phyloP scores from a whole-genome alignment of 257 asterid species.

The Perilla frutescens region DNA sequence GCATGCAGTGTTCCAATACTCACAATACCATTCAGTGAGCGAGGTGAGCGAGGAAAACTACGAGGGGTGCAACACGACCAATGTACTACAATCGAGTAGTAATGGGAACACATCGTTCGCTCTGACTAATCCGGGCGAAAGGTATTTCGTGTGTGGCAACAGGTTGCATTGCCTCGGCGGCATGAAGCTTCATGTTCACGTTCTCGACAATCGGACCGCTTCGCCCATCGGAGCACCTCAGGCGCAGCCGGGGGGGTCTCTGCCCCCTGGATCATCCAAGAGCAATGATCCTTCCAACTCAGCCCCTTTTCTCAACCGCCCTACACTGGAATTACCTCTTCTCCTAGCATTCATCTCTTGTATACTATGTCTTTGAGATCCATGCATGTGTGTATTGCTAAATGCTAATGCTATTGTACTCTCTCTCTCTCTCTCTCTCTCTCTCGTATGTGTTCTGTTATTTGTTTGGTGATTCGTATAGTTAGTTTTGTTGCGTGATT shows the following conservation, averaged over 20 bases:
- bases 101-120: constrained; percentile 66
- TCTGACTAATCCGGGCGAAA: constrained; percentile 57
- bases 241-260: constrained; percentile 32
- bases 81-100: constrained; percentile 63
- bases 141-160: constrained; percentile 70
- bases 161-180: constrained; percentile 82
- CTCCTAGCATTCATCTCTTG: constrained; percentile 9
- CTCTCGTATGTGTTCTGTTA: not conserved
- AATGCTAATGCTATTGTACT: too few relatives aligned
- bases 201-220: constrained; percentile 28
- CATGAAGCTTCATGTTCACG: constrained; percentile 72
- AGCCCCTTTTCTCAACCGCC: constrained; percentile 3
- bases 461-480: not conserved
- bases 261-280: constrained; percentile 67
- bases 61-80: constrained; percentile 68
- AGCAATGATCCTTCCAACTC: constrained; percentile 48
- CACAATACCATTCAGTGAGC: constrained; percentile 62
- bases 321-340: not conserved
- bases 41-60: constrained; percentile 59
- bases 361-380: not conserved
- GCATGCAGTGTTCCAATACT: constrained; percentile 67
- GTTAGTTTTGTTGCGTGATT: too few relatives aligned
- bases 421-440: not conserved
- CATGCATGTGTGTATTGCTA: too few relatives aligned
- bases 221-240: constrained; percentile 50